These are phyloP conservation scores for Margaritispora aquatica DNA, from an alignment of 495 filamentous ascomycete genomes.

Conservation along the genomic window DNA sequence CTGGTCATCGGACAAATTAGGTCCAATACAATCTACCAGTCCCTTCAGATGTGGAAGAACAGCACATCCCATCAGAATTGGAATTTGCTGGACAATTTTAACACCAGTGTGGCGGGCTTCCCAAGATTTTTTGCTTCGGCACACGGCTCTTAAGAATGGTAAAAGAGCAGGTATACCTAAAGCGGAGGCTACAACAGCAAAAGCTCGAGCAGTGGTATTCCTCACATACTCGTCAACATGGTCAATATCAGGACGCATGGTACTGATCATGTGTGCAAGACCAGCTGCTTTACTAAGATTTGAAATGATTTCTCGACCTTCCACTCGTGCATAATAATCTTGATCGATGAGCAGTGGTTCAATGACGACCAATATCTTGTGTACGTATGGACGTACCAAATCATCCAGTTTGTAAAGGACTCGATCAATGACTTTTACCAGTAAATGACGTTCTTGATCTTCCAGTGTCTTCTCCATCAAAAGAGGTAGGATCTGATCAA, in stretches of 20 bases:
- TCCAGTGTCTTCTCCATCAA: slow-evolving; percentile 99
- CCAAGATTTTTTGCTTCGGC: slow-evolving; percentile 98
- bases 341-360: slow-evolving; percentile 98
- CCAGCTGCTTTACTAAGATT: slow-evolving; percentile 96
- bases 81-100: slow-evolving; percentile 98
- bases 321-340: slow-evolving; percentile 98
- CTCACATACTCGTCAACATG: slow-evolving; percentile 98
- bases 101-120: slow-evolving; percentile 98
- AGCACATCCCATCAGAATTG: slow-evolving; percentile 98
- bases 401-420: slow-evolving; percentile 98
- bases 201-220: slow-evolving; percentile 96
- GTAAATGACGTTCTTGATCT: slow-evolving; percentile 95
- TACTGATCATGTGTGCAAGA: slow-evolving; percentile 98
- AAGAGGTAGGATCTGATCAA: slow-evolving; percentile 95
- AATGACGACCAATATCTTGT: slow-evolving; percentile 98
- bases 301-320: slow-evolving; percentile 97
- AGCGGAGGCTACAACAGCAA: slow-evolving; percentile 95
- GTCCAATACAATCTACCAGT: slow-evolving; percentile 91
- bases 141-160: slow-evolving; percentile 92
- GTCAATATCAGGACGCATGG: slow-evolving; percentile 98
- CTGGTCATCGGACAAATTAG: slow-evolving; percentile 95
- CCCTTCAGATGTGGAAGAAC: slow-evolving; percentile 94
- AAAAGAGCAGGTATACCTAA: slow-evolving; percentile 93
- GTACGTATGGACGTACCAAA: slow-evolving; percentile 90
- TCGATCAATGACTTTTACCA: slow-evolving; percentile 98